A percentile compares a stretch with the other conserved stretches of the same genome.
Evolutionary conservation across 306 rosid genomes (phyloP).

Genomic region (Cucumis cinereus): DNA sequence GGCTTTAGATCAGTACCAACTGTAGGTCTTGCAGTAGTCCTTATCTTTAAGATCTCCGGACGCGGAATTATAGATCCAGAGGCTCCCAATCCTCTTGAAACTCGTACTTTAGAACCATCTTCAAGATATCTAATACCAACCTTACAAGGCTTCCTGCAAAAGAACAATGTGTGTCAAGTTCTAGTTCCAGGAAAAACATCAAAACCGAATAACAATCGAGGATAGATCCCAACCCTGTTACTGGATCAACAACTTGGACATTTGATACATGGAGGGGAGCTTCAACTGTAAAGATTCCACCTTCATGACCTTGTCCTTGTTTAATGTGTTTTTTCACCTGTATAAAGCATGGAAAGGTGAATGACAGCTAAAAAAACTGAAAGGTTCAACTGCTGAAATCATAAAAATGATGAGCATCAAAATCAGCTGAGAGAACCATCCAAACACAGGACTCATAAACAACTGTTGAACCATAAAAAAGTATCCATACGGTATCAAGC

Average conservation of each 20-base stretch:
- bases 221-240: slow-evolving; percentile 45
- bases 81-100: slow-evolving; percentile 70
- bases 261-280: slow-evolving; percentile 88
- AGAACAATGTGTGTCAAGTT: neutral
- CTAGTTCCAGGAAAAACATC: neutral
- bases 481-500: neutral
- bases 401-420: neutral
- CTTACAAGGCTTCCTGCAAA: slow-evolving; percentile 77
- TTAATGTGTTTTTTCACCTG: slow-evolving; percentile 90
- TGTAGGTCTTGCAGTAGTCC: slow-evolving; percentile 75
- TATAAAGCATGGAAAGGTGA: neutral
- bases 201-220: neutral
- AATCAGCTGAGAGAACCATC: neutral
- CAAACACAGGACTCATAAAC: neutral
- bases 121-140: slow-evolving; percentile 74
- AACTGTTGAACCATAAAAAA: neutral
- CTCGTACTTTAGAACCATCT: slow-evolving; percentile 87
- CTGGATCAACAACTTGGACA: slow-evolving; percentile 77
- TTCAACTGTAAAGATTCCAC: slow-evolving; percentile 88
- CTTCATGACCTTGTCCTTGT: slow-evolving; percentile 97
- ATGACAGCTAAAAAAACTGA: neutral
- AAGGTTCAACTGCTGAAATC: neutral
- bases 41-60: slow-evolving; percentile 80
- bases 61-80: slow-evolving; percentile 83
- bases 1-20: slow-evolving; percentile 35